Percentiles rank a stretch among this genome's conserved stretches.
Evolutionary conservation across 1,284 basidiomycete species (phyloP).

Genomic region (Papiliotrema flavescens): DNA sequence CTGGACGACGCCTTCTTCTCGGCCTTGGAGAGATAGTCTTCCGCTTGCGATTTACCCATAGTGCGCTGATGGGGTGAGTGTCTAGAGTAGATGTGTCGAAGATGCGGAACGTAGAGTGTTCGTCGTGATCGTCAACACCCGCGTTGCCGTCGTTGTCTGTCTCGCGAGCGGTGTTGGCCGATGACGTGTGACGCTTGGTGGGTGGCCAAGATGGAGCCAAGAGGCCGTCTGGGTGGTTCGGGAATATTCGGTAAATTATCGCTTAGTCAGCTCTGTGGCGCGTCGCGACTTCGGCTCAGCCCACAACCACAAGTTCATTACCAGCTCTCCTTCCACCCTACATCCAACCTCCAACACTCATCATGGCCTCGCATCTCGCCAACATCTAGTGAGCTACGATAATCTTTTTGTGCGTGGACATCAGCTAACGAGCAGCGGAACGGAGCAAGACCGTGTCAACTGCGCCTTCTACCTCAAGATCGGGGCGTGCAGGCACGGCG

Average conservation of each 20-base stretch:
- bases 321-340: neutral
- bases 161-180: neutral
- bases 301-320: neutral
- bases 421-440: conserved; percentile 38
- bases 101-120: neutral
- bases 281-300: neutral
- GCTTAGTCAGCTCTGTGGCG: conserved; percentile 12
- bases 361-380: conserved; percentile 47
- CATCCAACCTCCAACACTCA: neutral
- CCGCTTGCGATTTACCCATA: conserved; percentile 41
- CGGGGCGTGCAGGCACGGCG: conserved; percentile 48
- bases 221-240: conserved; percentile 5
- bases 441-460: conserved; percentile 50
- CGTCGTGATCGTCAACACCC: neutral
- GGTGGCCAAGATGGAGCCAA: neutral
- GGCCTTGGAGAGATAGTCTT: conserved; percentile 70
- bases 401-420: neutral
- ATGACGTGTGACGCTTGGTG: neutral
- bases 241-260: conserved; percentile 24
- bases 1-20: conserved; percentile 87
- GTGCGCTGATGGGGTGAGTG: conserved; percentile 2
- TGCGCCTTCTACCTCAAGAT: conserved; percentile 52
- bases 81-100: no score
- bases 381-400: conserved; percentile 48
- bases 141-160: neutral